phyloP scores from a whole-genome alignment of 2,329 filamentous ascomycete species.

The Ceratocystis albifundus region DNA sequence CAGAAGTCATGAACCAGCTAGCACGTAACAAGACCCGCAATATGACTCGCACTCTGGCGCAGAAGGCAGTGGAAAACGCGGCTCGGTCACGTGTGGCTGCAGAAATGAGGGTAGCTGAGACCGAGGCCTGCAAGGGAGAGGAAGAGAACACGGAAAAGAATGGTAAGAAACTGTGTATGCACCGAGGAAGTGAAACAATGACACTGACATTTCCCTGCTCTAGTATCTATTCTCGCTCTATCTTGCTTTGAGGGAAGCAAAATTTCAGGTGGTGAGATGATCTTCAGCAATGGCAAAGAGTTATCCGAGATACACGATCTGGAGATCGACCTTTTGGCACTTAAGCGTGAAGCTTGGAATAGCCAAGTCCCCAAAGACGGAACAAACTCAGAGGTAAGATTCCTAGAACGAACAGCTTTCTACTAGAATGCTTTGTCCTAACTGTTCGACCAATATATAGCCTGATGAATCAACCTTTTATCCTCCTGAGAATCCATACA shows the following conservation, averaged over 20 bases:
- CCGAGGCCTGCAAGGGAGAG: not conserved
- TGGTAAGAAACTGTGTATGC: not conserved
- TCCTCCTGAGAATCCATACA: constrained; percentile 1
- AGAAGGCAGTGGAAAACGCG: not conserved
- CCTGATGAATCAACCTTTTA: not conserved
- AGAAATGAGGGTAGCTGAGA: not conserved
- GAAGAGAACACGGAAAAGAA: not conserved
- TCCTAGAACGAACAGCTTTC: too few species aligned
- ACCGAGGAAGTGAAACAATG: not conserved
- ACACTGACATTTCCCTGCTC: not conserved
- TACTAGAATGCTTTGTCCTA: not conserved
- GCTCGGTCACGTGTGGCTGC: not conserved
- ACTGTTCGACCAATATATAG: not conserved
- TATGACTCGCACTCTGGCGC: not conserved
- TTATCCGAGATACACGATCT: not conserved
- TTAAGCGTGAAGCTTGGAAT: not conserved
- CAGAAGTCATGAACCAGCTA: constrained; percentile 8
- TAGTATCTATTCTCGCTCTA: not conserved
- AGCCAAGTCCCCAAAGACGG: not conserved
- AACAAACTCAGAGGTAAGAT: not conserved
- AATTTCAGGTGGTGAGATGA: not conserved
- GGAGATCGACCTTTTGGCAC: not conserved
- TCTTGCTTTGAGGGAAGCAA: constrained; percentile 4
- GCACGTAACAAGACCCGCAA: constrained; percentile 5
- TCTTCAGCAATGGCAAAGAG: not conserved